A percentile compares a stretch with the other conserved stretches of the same genome.
Conservation (phyloP, 768 basidiomycete species). For the Phylloporus sp. region DNA sequence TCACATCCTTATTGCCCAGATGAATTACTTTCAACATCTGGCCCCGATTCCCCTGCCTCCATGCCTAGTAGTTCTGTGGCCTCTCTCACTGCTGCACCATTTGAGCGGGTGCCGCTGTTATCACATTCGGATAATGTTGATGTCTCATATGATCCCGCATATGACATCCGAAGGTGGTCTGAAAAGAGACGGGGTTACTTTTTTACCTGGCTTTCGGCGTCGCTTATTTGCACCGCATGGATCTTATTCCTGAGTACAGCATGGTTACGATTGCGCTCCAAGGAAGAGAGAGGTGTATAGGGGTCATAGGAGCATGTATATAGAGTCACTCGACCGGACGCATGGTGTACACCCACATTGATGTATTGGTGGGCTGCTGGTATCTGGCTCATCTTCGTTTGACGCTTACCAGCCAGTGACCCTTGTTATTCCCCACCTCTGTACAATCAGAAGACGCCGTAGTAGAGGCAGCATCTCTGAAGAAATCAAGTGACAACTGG, state of each 20-base stretch:
- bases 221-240: conserved; percentile 54
- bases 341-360: neutral
- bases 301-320: neutral
- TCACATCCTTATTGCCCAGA: conserved; percentile 11
- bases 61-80: neutral
- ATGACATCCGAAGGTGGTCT: conserved; percentile 20
- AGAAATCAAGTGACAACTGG: conserved; percentile 20
- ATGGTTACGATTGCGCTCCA: conserved; percentile 50
- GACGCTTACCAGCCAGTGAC: conserved; percentile 32
- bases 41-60: neutral
- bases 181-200: conserved; percentile 48
- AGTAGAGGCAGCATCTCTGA: conserved; percentile 25
- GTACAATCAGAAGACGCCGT: conserved; percentile 31
- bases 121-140: neutral
- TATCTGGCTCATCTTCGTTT: conserved; percentile 11
- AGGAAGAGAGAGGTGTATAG: conserved; percentile 27
- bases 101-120: conserved; percentile 17
- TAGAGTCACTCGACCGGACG: neutral
- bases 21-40: conserved; percentile 1
- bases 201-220: conserved; percentile 41
- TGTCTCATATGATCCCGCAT: conserved; percentile 8
- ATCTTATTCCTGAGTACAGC: conserved; percentile 61
- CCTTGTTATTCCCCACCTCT: conserved; percentile 28
- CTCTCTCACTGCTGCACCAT: neutral
- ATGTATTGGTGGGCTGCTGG: neutral